These are phyloP conservation scores for Lentinus polychrous DNA, from an alignment of 1,284 basidiomycete species.

Conservation along the genomic window DNA sequence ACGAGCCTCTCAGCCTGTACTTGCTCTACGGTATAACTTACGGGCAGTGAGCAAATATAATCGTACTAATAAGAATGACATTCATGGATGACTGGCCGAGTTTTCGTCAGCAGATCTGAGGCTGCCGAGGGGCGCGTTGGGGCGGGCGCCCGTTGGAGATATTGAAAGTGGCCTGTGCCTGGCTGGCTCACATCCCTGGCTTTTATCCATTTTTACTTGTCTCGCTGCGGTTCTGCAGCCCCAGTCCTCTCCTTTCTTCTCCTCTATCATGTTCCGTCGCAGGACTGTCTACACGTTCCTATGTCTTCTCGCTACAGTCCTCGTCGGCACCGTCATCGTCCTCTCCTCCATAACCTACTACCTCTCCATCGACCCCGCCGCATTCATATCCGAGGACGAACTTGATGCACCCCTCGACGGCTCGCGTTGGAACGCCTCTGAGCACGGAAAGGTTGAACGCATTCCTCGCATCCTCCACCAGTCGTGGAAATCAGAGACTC, in stretches of 20 bases:
- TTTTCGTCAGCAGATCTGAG: not conserved
- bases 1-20: too few species aligned
- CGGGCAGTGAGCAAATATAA: too few species aligned
- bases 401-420: conserved; percentile 50
- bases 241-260: conserved; percentile 13
- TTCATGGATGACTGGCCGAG: too few species aligned
- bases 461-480: conserved; percentile 96
- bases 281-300: conserved; percentile 66
- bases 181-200: conserved; percentile 11
- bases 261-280: conserved; percentile 33
- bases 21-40: too few species aligned
- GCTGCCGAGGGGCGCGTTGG: not conserved
- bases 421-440: conserved; percentile 52
- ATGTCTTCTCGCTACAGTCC: conserved; percentile 75
- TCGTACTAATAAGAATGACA: too few species aligned
- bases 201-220: conserved; percentile 8
- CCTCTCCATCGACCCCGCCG: conserved; percentile 74
- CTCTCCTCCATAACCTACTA: conserved; percentile 89
- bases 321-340: conserved; percentile 87
- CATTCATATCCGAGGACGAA: conserved; percentile 77
- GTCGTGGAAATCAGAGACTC: conserved; percentile 92
- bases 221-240: not conserved
- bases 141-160: not conserved
- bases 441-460: conserved; percentile 56
- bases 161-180: conserved; percentile 10